These are phyloP conservation scores for Planoprotostelium fungivorum DNA, from an alignment of 78 protist genomes.

Conservation along the genomic window DNA sequence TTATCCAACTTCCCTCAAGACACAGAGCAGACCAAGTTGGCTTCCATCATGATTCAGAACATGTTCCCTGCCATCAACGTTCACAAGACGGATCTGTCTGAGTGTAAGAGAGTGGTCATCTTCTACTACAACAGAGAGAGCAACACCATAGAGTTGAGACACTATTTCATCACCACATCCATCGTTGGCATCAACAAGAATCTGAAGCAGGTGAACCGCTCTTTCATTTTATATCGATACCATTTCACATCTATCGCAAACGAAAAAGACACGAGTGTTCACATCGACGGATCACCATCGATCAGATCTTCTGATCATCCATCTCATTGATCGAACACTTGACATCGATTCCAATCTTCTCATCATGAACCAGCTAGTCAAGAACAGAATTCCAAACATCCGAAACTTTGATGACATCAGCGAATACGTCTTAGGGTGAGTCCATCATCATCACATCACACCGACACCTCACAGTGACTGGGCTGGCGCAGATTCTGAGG, in stretches of 20 bases:
- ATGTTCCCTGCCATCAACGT: constrained; percentile 84
- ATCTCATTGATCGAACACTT: too few species aligned
- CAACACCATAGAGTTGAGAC: constrained; percentile 60
- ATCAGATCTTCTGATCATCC: too few species aligned
- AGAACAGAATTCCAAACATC: constrained; percentile 20
- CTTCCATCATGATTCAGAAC: constrained; percentile 69
- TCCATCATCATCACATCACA: background rate
- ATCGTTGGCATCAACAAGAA: constrained; percentile 57
- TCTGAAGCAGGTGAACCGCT: constrained; percentile 56
- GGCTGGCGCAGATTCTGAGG: constrained; percentile 57
- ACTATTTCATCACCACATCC: constrained; percentile 36
- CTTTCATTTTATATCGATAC: too few species aligned
- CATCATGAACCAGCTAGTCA: too few species aligned
- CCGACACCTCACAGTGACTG: constrained; percentile 3
- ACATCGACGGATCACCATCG: too few species aligned
- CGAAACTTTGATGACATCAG: constrained; percentile 47
- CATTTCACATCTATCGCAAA: too few species aligned
- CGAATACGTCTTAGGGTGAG: constrained; percentile 26
- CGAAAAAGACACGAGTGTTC: too few species aligned
- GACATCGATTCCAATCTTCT: too few species aligned
- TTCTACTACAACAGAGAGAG: constrained; percentile 45
- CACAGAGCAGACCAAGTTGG: constrained; percentile 45
- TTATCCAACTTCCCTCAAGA: constrained; percentile 68
- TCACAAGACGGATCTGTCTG: constrained; percentile 32
- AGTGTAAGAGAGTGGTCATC: constrained; percentile 47